Base-by-base conservation (phyloP, 225 moss, liverwort and hornwort genomes). In the Rhytidiadelphus loreus region DNA sequence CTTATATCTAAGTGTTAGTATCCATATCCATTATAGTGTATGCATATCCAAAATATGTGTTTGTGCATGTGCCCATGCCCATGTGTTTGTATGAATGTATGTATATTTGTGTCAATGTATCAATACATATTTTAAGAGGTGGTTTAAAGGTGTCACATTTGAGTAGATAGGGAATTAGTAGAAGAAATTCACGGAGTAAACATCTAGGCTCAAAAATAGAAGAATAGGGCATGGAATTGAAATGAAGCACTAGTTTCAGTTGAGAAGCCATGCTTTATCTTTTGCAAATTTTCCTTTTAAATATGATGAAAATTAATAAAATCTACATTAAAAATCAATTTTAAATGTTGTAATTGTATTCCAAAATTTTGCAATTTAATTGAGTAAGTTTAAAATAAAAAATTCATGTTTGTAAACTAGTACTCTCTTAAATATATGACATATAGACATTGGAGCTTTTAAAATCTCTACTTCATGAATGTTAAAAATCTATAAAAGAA, bases 31-130 rank as follows among this genome's bases (percentile, higher is more conserved):
- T 71, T 39, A 41, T 41, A 25, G 43, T 2, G 15, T 26, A 71
- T 9, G 3, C 2, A 3, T 43, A 16, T 71, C 5, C 1, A 6
- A 20, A 66, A 37, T 0, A 37, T 0, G 6, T 66, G 12, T 37
- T 19, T 65, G 35, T 65, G 3, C 5, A 0, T 64, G 2, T 28
- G 6, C 2, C 46, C 0, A 6, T 6, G 4, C 0, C 1, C 2
- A 16, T 41, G 6, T 72, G 11, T 29, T 0, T 17, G 0, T 18
- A 11, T 11, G 4, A 30, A 0, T 5, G 1, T 11, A 46, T 6
- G 5, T 3, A 18, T 29, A 48, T 48, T 19, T 43, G 2, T 15
- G 43, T 70, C 14, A 44, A 2, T 0, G 0, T 18, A 73, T 46
- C 29, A 74, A 48, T 0, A 48, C 19, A 30, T 19, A 15, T 4